phyloP scores from a whole-genome alignment of 106 monocot genomes.

The Allium fistulosum region DNA sequence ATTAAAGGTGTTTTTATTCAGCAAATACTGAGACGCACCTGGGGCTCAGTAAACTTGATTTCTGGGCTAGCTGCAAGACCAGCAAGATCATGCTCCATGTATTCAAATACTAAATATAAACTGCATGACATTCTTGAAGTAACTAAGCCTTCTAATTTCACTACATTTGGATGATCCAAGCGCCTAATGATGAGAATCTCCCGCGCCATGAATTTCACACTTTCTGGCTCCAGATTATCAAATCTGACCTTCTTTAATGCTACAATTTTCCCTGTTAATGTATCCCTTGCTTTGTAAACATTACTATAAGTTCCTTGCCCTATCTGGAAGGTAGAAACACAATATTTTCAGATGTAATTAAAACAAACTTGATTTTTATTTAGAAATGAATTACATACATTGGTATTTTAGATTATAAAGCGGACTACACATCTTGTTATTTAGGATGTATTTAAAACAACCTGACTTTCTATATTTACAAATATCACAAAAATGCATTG shows the following conservation, averaged over 20 bases:
- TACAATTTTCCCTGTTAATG: conserved; percentile 21
- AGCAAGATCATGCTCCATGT: conserved; percentile 48
- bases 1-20: neutral
- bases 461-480: too few species aligned
- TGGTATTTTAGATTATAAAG: too few species aligned
- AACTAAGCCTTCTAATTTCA: conserved; percentile 30
- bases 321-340: conserved; percentile 14
- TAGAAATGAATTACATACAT: too few species aligned
- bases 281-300: conserved; percentile 35
- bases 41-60: conserved; percentile 29
- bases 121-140: conserved; percentile 35
- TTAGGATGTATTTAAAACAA: too few species aligned
- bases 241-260: conserved; percentile 45
- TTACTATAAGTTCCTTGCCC: conserved; percentile 44
- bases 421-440: too few species aligned
- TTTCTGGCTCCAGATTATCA: conserved; percentile 34
- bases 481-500: too few species aligned
- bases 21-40: conserved; percentile 7
- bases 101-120: conserved; percentile 37
- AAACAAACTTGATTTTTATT: too few species aligned
- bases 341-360: neutral
- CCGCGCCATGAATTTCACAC: conserved; percentile 38
- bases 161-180: conserved; percentile 36
- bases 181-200: conserved; percentile 30
- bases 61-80: conserved; percentile 31